Base-by-base conservation (phyloP, 106 monocot species). In the Narthecium ossifragum region DNA sequence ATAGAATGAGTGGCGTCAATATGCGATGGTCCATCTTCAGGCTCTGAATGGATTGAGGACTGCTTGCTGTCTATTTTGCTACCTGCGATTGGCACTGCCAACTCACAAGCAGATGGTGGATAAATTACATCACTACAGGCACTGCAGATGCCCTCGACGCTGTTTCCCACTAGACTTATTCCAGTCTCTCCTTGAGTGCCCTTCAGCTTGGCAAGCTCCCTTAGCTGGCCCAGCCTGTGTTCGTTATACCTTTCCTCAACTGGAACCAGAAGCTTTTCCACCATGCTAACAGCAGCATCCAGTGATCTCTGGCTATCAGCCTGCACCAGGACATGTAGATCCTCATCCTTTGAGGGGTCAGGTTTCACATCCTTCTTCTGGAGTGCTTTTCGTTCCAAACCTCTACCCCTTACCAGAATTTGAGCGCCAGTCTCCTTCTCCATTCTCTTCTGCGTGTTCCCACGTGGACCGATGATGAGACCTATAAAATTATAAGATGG, bases 381-480 rank as follows among this genome's bases (percentile, higher is more conserved):
- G 63, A 78, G 90, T 60, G 90, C 52, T 26, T 83, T 85, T 18
- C 94, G 90, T 74, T 94, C 94, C 0, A 86, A 90, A 4, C 94
- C 94, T 34, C 90, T 94, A 0, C 94, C 94, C n/a, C 94, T 63
- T 31, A 94, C 90, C 13, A 94, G 90, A 55, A 94, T 94, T 78
- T 94, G 89, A 7, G 94, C 86, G 17, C 96, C 96, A 2, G 96
- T 96, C 68, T 96, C 96, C 64, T 84, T 96, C 76, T 96, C 96
- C 96, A 96, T 96, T 40, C 96, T 62, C 68, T 96, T 96, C 78
- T 96, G 96, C 0, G 96, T 96, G 70, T 96, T 96, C 5, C 96
- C 96, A 32, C 96, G 74, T 0, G 96, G 96, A 5, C 96, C 96
- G 13, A 96, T 96, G 10, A 96, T 96, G 49, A 96, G 75, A 0